Evolutionary conservation across 805 yeast species (phyloP), one percentile per base, ranked within the genome.

Genomic region (Pichia gijzeniarum): DNA sequence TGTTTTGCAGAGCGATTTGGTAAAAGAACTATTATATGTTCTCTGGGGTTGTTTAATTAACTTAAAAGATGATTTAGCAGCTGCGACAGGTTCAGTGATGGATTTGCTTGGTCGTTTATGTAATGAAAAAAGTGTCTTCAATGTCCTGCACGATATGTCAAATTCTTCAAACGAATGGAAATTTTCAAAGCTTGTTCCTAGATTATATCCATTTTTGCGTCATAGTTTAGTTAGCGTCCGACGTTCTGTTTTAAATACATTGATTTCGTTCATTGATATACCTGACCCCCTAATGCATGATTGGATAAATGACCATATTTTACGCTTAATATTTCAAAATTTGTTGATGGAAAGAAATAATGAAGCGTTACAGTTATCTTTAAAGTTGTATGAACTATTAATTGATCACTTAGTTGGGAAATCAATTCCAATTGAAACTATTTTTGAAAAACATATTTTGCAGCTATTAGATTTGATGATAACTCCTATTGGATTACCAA

Each of bases 61-160:
- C 56, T 70, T 91, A 47, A 81, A 85, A 54, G 99, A 93, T 62
- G 99, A 93, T 62, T 71, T 93, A 40, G 85, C 95, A 12, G 95
- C 98, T 0, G 84, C 96, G 4, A 88, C 93, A 37, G 97, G 98
- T 32, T 85, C 95, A 2, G 93, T 93, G 1, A 90, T 93, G 96
- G 96, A 93, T 63, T 68, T 93, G 19, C 71, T 93, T 44, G 90
- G 96, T 2, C 86, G 84, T 54, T 70, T 93, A 41, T 93, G 97
- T 61, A 77, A 89, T 6, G 90, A 83, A 62, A 75, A 79, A 2
- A 80, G 80, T 57, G 96, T 90, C 5, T 68, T 90, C 34, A 81
- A 79, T 10, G 73, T 81, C 21, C 76, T 93, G 71, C 83, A 81
- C 54, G 67, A 70, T 19, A 77, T 78, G 49, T 85, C 93, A 3